A percentile compares a stretch with the other conserved stretches of the same genome.
Conservation (phyloP, 2,329 filamentous ascomycete species). For the Colletotrichum coccodes region DNA sequence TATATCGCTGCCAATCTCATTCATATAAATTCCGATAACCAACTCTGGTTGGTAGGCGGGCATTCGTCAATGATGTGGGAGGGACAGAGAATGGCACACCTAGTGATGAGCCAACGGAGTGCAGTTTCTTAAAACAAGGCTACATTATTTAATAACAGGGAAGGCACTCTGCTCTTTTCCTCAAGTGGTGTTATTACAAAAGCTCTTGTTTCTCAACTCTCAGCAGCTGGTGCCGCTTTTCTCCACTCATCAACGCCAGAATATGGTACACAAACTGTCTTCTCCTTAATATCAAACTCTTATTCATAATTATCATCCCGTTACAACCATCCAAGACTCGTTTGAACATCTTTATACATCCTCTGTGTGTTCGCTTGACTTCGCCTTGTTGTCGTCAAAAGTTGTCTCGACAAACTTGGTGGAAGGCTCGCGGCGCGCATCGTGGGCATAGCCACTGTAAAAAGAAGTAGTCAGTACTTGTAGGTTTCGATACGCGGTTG, state of each 20-base stretch:
- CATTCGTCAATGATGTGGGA: no score
- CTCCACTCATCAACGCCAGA: background rate
- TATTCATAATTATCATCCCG: no score
- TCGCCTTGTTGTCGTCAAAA: slow-evolving; percentile 19
- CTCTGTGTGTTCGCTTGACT: slow-evolving; percentile 20
- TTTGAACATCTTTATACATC: slow-evolving; percentile 2
- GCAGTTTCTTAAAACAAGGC: no score
- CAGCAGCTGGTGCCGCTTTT: background rate
- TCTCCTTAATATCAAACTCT: no score
- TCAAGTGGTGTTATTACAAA: background rate
- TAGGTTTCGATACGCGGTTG: accelerated
- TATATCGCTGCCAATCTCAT: no score
- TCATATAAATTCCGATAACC: no score
- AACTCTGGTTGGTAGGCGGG: no score
- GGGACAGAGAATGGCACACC: no score
- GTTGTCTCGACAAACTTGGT: slow-evolving; percentile 6
- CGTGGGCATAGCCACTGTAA: slow-evolving; percentile 25
- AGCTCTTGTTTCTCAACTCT: background rate
- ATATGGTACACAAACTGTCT: background rate
- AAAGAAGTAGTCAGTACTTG: background rate
- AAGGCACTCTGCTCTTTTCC: background rate
- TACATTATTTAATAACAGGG: background rate
- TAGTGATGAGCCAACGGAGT: no score
- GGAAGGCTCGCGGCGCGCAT: slow-evolving; percentile 14
- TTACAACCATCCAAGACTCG: no score